Percentiles rank a stretch among this genome's conserved stretches.
Conservation (phyloP, 2,329 filamentous ascomycete species). For the Tympanopsis confertula region DNA sequence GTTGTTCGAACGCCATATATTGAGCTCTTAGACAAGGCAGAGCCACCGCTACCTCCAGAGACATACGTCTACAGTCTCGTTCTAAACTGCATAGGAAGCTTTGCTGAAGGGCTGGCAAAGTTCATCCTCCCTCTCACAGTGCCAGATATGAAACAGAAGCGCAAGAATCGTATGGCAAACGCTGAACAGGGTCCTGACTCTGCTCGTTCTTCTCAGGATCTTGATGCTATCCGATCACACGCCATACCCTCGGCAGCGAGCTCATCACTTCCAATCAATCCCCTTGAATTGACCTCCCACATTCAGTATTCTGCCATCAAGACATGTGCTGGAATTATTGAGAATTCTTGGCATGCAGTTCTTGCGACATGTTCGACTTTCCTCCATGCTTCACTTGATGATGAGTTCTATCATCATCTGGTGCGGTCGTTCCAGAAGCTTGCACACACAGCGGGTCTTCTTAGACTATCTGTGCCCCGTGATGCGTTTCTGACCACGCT, state of each 20-base stretch:
- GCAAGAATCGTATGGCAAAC: conserved; percentile 33
- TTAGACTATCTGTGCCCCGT: conserved; percentile 73
- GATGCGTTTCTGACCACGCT: conserved; percentile 92
- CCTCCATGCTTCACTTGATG: conserved; percentile 79
- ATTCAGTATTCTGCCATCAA: conserved; percentile 60
- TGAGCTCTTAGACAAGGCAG: conserved; percentile 86
- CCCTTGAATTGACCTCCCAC: conserved; percentile 64
- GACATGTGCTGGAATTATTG: conserved; percentile 71
- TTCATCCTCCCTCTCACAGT: conserved; percentile 87
- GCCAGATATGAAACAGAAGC: conserved; percentile 50
- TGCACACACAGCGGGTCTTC: conserved; percentile 81
- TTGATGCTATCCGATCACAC: conserved; percentile 14
- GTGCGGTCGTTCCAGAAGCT: conserved; percentile 92
- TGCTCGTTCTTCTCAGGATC: conserved; percentile 21
- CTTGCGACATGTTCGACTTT: conserved; percentile 93
- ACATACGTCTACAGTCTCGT: conserved; percentile 89
- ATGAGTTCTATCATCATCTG: conserved; percentile 83
- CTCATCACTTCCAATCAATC: conserved; percentile 73
- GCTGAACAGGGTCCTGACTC: conserved; percentile 30
- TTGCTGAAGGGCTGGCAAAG: conserved; percentile 86
- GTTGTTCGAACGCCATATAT: conserved; percentile 76
- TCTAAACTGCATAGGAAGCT: conserved; percentile 74
- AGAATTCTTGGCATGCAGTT: conserved; percentile 89
- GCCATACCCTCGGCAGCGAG: conserved; percentile 41
- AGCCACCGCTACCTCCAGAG: conserved; percentile 72